phyloP scores from a whole-genome alignment of 805 yeast genomes.

The Starmerella sirachaensis region DNA sequence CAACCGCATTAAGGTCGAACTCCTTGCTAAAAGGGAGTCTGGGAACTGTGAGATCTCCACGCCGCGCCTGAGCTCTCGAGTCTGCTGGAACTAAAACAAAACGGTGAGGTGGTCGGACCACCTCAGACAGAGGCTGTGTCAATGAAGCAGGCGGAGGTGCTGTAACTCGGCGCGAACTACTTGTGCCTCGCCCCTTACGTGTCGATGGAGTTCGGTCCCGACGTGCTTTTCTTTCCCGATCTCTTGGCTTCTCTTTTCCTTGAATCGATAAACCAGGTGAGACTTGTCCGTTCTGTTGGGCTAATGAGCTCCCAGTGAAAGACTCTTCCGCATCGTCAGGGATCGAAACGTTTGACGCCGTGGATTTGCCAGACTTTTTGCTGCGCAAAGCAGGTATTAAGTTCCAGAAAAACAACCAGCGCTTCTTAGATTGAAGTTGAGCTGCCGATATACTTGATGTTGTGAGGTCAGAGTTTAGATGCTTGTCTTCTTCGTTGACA shows the following conservation, averaged over 20 bases:
- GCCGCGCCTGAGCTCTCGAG: slow-evolving; percentile 3
- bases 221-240: neutral
- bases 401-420: too few species aligned
- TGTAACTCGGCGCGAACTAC: neutral
- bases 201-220: neutral
- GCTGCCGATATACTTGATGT: too few species aligned
- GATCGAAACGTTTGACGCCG: too few species aligned
- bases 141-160: slow-evolving; percentile 15
- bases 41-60: slow-evolving; percentile 11
- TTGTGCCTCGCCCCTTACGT: too few species aligned
- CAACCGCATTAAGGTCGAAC: neutral
- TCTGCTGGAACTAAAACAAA: slow-evolving; percentile 22
- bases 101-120: slow-evolving; percentile 24
- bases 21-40: slow-evolving; percentile 18
- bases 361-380: too few species aligned
- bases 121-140: slow-evolving; percentile 24
- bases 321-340: too few species aligned
- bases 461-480: too few species aligned
- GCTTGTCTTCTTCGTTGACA: too few species aligned
- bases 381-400: too few species aligned
- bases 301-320: too few species aligned
- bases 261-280: neutral
- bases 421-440: too few species aligned
- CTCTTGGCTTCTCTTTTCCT: neutral
- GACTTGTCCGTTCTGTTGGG: too few species aligned